phyloP scores from a whole-genome alignment of 75 land plant genomes.

The Cupressus sempervirens region DNA sequence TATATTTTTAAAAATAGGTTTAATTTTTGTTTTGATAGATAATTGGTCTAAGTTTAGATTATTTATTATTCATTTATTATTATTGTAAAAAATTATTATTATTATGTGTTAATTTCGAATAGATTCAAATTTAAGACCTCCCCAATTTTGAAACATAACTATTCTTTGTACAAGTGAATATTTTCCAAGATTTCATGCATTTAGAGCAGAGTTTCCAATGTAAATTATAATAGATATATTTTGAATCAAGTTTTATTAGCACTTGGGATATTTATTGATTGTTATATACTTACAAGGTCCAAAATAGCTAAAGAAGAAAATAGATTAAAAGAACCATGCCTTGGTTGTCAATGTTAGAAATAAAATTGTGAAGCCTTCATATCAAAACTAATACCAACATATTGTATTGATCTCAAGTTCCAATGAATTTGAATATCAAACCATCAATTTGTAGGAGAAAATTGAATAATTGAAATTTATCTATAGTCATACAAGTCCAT shows the following conservation, averaged over 20 bases:
- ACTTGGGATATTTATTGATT: not conserved
- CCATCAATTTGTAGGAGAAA: not conserved
- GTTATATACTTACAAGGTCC: not conserved
- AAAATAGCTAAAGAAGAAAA: not conserved
- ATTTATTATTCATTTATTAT: no score
- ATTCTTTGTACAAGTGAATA: not conserved
- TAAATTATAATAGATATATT: not conserved
- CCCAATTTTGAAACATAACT: not conserved
- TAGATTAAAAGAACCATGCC: not conserved
- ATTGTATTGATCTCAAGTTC: not conserved
- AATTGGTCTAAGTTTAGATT: no score
- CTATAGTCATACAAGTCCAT: not conserved
- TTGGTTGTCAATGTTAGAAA: not conserved
- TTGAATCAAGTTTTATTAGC: not conserved
- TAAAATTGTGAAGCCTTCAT: not conserved
- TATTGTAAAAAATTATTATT: no score
- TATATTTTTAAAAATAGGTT: no score
- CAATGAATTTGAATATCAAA: not conserved
- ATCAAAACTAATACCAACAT: not conserved
- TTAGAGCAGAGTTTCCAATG: not conserved
- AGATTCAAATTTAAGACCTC: no score
- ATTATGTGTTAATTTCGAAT: no score
- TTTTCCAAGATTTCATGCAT: not conserved
- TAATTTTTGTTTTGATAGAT: no score
- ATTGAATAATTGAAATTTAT: not conserved